A percentile compares a stretch with the other conserved stretches of the same genome.
phyloP scores from a whole-genome alignment of 176 grass and related monocot species.

The Phyllostachys edulis region DNA sequence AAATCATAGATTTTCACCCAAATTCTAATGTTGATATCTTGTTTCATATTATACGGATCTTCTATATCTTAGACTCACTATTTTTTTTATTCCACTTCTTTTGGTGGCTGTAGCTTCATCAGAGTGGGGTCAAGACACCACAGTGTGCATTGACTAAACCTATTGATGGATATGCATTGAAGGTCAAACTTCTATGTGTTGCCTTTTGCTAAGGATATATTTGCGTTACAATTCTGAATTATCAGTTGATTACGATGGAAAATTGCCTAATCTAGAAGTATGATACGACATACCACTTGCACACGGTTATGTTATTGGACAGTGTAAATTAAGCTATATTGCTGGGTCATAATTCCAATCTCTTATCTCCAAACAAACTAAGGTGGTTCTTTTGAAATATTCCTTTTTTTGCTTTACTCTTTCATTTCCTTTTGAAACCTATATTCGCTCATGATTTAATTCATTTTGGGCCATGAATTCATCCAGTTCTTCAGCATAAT shows the following conservation, averaged over 20 bases:
- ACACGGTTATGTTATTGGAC: background rate
- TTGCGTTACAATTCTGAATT: background rate
- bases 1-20: background rate
- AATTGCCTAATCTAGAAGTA: background rate
- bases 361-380: too few relatives aligned
- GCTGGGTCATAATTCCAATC: too few relatives aligned
- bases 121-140: slow-evolving; percentile 78
- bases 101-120: slow-evolving; percentile 50
- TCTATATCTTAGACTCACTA: too few relatives aligned
- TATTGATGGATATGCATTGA: slow-evolving; percentile 58
- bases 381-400: too few relatives aligned
- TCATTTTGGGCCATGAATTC: too few relatives aligned
- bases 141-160: slow-evolving; percentile 81
- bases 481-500: too few relatives aligned
- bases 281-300: background rate
- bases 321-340: too few relatives aligned
- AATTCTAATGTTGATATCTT: background rate
- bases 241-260: background rate
- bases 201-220: slow-evolving; percentile 11
- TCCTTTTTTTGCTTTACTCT: too few relatives aligned
- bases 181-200: slow-evolving; percentile 40
- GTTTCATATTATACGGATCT: too few relatives aligned
- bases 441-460: too few relatives aligned
- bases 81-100: too few relatives aligned
- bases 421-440: too few relatives aligned